Percentiles rank a stretch among this genome's conserved stretches.
Conservation (phyloP, 306 rosid species). For the Cyamopsis tetragonoloba region DNA sequence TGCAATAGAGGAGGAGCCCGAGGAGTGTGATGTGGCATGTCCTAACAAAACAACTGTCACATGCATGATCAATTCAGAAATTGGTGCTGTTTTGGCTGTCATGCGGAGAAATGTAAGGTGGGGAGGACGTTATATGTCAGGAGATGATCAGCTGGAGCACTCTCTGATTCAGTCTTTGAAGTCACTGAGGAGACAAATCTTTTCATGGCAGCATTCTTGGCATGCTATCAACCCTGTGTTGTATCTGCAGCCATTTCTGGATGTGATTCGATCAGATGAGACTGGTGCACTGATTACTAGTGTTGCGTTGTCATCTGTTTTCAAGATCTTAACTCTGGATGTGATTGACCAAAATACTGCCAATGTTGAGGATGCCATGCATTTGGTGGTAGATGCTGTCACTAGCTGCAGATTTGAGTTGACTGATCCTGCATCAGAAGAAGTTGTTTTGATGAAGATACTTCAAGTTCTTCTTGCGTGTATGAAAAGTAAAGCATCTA, state of each 20-base stretch:
- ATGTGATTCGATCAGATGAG: constrained; percentile 70
- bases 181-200: constrained; percentile 57
- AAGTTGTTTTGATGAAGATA: constrained; percentile 73
- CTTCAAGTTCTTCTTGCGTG: constrained; percentile 78
- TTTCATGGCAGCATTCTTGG: constrained; percentile 75
- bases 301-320: constrained; percentile 67
- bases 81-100: constrained; percentile 74
- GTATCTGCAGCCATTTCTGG: constrained; percentile 76
- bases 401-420: constrained; percentile 83
- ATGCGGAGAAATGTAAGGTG: constrained; percentile 83
- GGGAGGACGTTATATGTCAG: constrained; percentile 64
- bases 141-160: constrained; percentile 80
- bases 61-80: constrained; percentile 78
- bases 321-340: constrained; percentile 71
- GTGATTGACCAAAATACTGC: constrained; percentile 62
- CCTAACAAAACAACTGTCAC: constrained; percentile 57
- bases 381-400: constrained; percentile 74
- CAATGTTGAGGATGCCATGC: constrained; percentile 67
- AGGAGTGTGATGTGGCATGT: constrained; percentile 45
- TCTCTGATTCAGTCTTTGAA: constrained; percentile 64
- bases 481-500: constrained; percentile 72
- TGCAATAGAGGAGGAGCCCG: constrained; percentile 69
- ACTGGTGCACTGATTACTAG: constrained; percentile 74
- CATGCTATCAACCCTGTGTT: constrained; percentile 54
- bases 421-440: constrained; percentile 81